Percentiles rank a stretch among this genome's conserved stretches.
These are phyloP conservation scores for Quercus alba DNA, from an alignment of 306 rosid species.

Conservation along the genomic window DNA sequence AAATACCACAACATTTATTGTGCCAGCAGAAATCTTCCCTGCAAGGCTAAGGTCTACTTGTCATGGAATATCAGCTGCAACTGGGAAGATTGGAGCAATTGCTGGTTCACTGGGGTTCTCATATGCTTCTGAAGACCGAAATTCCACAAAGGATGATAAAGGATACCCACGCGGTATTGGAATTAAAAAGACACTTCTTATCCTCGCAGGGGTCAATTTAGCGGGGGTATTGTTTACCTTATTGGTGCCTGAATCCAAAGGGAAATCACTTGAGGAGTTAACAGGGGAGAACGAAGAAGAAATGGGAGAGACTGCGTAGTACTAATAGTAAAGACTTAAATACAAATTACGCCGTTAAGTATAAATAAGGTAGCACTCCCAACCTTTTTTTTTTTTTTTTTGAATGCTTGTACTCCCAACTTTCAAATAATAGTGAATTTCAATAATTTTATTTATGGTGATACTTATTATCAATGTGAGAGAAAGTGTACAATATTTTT, in stretches of 20 bases:
- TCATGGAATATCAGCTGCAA: constrained; percentile 29
- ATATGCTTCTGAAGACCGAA: constrained; percentile 4
- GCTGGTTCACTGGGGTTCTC: constrained; percentile 18
- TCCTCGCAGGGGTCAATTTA: constrained; percentile 1
- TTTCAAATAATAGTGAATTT: too few relatives aligned
- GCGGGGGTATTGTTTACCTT: constrained; percentile 9
- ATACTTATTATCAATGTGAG: too few relatives aligned
- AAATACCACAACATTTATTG: constrained; percentile 22
- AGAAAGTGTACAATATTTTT: too few relatives aligned
- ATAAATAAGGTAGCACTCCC: too few relatives aligned
- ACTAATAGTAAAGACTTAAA: background rate
- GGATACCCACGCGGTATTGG: constrained; percentile 25
- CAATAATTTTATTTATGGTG: too few relatives aligned
- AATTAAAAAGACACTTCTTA: constrained; percentile 1
- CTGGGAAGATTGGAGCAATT: constrained; percentile 22
- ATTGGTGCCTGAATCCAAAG: constrained; percentile 21
- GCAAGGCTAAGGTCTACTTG: constrained; percentile 27
- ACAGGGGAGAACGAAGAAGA: background rate
- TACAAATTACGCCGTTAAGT: too few relatives aligned
- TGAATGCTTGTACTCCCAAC: too few relatives aligned
- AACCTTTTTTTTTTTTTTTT: too few relatives aligned
- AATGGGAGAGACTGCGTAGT: background rate
- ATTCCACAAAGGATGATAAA: background rate
- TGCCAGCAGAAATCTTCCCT: constrained; percentile 22
- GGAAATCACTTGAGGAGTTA: constrained; percentile 22